These are phyloP conservation scores for Patellifolia procumbens DNA, from an alignment of 179 eudicot genomes.

Conservation along the genomic window DNA sequence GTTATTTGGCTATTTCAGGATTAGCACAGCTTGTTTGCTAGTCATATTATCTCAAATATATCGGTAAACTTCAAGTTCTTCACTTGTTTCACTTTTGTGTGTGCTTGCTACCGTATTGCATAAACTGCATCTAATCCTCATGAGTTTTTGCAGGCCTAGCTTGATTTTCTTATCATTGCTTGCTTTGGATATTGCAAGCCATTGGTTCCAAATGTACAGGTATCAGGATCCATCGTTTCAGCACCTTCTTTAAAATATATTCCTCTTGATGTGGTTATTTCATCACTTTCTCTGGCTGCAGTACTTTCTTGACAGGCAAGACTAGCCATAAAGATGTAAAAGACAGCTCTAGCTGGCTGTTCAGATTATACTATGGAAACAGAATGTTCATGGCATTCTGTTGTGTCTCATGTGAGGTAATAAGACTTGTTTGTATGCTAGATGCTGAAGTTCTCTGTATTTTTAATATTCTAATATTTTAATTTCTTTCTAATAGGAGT, in stretches of 20 bases:
- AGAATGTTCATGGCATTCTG: constrained; percentile 90
- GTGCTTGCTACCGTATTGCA: neutral
- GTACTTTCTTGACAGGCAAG: constrained; percentile 90
- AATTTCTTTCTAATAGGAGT: neutral
- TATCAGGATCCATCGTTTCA: constrained; percentile 26
- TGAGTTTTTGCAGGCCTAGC: constrained; percentile 63
- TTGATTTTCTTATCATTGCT: constrained; percentile 77
- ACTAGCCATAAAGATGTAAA: constrained; percentile 92
- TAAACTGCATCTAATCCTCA: constrained; percentile 15
- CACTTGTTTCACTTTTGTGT: neutral
- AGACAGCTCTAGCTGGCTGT: constrained; percentile 90
- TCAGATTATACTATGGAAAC: constrained; percentile 79
- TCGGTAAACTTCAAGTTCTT: constrained; percentile 45
- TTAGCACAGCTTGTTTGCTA: constrained; percentile 92
- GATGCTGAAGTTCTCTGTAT: neutral
- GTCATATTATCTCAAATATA: constrained; percentile 91
- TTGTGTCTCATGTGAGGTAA: constrained; percentile 97
- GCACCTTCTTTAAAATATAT: neutral
- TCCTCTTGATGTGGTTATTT: neutral
- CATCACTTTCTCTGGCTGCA: constrained; percentile 37
- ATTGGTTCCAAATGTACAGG: constrained; percentile 99
- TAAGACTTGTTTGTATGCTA: neutral
- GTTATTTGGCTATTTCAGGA: constrained; percentile 49
- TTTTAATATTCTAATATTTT: no score
- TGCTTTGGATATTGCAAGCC: constrained; percentile 94